Evolutionary conservation across 371 early-diverging fungal species (phyloP), one percentile per base, ranked within the genome.

Genomic region (Dipsacomyces acuminosporus): DNA sequence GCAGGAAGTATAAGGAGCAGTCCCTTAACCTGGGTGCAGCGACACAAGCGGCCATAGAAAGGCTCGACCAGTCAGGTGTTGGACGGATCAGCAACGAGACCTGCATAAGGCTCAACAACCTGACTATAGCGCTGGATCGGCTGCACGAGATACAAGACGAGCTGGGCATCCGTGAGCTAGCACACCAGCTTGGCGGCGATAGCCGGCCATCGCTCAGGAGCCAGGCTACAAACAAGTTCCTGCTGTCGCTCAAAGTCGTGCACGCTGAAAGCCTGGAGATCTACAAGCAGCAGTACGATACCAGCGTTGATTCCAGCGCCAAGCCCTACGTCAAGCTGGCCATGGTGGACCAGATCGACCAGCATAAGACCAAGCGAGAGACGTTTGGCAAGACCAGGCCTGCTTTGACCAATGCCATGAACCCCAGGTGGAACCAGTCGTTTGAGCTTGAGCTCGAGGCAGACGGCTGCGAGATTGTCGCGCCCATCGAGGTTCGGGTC

Each of bases 401-500:
- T 75, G 50, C 84, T 82, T 36, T 82, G 78, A 25, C 83, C 79
- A 18, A 83, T 40, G 78, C 86, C 0, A 57, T 89, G 18, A 91
- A 90, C 56, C 93, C 93, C 11, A 82, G 88, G 6, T 94, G 96
- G 96, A 91, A 95, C 62, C 90, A 95, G 71, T 79, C 85, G 15
- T 92, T 89, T 72, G 85, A 92, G 51, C 73, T 71, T 54, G 69
- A 72, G 8, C 59, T 91, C 1, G 78, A 80, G 50, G 74, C 89
- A 11, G 71, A 78, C 40, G 59, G 79, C 23, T 56, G 79, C 21
- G 82, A 83, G 5, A 73, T 78, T 1, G 73, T 80, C 43, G 76
- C 90, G 17, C 76, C 85, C 26, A 80, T 90, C 2, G 73, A 83
- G 11, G 83, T 91, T 3, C 85, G 81, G 58, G 86, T 73, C 3